These are phyloP conservation scores for Termitomyces heimii DNA, from an alignment of 768 basidiomycete genomes.

Conservation along the genomic window DNA sequence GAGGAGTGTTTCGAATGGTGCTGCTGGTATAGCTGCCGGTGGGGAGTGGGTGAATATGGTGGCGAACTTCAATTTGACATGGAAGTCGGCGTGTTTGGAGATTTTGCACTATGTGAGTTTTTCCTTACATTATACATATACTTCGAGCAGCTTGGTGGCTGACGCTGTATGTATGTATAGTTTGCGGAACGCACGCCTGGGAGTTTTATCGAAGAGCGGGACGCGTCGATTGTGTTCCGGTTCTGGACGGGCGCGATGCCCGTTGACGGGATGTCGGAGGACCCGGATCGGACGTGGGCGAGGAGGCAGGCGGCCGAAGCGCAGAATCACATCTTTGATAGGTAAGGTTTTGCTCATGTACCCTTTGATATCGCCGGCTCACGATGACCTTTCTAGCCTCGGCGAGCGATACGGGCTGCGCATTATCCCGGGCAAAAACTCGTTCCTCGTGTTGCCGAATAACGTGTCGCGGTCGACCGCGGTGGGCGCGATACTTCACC, in stretches of 20 bases:
- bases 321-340: slow-evolving; percentile 88
- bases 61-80: slow-evolving; percentile 67
- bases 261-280: slow-evolving; percentile 21
- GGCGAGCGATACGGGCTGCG: slow-evolving; percentile 80
- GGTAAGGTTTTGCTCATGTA: slow-evolving; percentile 27
- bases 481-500: slow-evolving; percentile 72
- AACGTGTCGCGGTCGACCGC: slow-evolving; percentile 82
- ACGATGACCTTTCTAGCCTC: slow-evolving; percentile 36
- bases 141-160: background rate
- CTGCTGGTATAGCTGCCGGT: background rate
- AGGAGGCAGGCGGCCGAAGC: slow-evolving; percentile 84
- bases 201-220: slow-evolving; percentile 78
- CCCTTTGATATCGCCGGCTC: too few relatives aligned
- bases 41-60: slow-evolving; percentile 77
- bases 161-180: slow-evolving; percentile 27
- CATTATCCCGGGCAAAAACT: slow-evolving; percentile 75
- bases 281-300: slow-evolving; percentile 72
- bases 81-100: slow-evolving; percentile 79
- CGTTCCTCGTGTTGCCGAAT: slow-evolving; percentile 79
- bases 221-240: slow-evolving; percentile 79
- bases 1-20: background rate
- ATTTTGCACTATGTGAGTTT: slow-evolving; percentile 75
- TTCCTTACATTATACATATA: background rate
- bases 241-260: slow-evolving; percentile 60
- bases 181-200: slow-evolving; percentile 88